Evolutionary conservation across 805 yeast species (phyloP), one percentile per base, ranked within the genome.

Genomic region (Hanseniaspora lindneri): DNA sequence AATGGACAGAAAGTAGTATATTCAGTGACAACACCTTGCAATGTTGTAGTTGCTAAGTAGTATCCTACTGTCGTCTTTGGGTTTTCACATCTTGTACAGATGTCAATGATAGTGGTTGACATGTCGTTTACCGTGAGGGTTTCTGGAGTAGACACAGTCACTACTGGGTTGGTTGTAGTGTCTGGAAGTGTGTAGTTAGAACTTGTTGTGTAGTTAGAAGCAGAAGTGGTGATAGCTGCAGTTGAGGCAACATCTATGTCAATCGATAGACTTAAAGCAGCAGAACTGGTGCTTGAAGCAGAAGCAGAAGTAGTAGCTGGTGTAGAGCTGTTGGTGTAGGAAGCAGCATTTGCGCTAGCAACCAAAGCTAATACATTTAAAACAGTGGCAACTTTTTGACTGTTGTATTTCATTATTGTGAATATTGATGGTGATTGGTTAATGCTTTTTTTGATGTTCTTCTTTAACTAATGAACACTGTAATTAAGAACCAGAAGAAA

Each of bases 41-140:
- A 30, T 27, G 47, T 43, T 27, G 48, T 30, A 17, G 51, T 49
- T 3, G 47, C 23, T 21, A 35, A 25, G 41, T 44, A 49, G 41
- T 41, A 48, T 36, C 51, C 51, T 19, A 48, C 51, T 17, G 51
- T 48, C 10, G 51, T 39, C 14, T 41, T 20, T 16, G 51, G 47
- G 28, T 41, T 16, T 37, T 48, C 51, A 48, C 51, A 48, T 24
- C 30, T 36, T 25, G 51, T 48, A 41, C 51, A 48, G 17, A 48
- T 43, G 30, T 35, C 43, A 36, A 48, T 41, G 19, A 48, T 47
- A 42, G 54, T 51, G 20, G 53, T 52, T 20, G 54, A 44, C 50
- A 36, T 49, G 13, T 51, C 51, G 19, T 46, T 43, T 9, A 47
- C 41, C 28, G 47, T 33, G 7, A 30, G 19, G 4, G 27, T 25